These are phyloP conservation scores for Penicillium silybi DNA, from an alignment of 495 filamentous ascomycete genomes.

Conservation along the genomic window DNA sequence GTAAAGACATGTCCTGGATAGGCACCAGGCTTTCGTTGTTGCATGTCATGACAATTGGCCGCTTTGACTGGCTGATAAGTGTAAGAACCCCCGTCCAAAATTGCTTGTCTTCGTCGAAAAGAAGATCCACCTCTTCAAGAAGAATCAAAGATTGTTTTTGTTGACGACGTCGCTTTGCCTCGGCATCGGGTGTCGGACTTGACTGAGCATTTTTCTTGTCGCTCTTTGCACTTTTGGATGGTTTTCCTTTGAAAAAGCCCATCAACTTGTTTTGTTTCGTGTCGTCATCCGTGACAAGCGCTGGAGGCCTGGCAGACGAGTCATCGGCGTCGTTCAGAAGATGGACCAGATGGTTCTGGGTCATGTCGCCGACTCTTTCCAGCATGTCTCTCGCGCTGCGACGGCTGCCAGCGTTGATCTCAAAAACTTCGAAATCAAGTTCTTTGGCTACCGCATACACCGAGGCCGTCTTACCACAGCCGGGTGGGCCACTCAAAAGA, in stretches of 20 bases:
- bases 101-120: slow-evolving; percentile 91
- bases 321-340: slow-evolving; percentile 33
- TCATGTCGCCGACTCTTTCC: slow-evolving; percentile 95
- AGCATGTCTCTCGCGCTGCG: slow-evolving; percentile 86
- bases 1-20: slow-evolving; percentile 61
- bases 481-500: slow-evolving; percentile 82
- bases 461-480: slow-evolving; percentile 90
- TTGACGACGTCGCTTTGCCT: slow-evolving; percentile 44
- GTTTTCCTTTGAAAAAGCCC: slow-evolving; percentile 66
- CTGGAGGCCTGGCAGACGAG: slow-evolving; percentile 14
- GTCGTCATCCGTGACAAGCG: slow-evolving; percentile 39
- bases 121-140: slow-evolving; percentile 88
- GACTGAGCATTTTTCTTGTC: slow-evolving; percentile 13
- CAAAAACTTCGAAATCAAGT: slow-evolving; percentile 90
- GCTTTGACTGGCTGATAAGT: slow-evolving; percentile 76
- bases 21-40: slow-evolving; percentile 80
- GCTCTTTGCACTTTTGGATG: slow-evolving; percentile 27
- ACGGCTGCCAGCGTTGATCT: slow-evolving; percentile 80
- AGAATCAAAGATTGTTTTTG: slow-evolving; percentile 95
- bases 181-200: slow-evolving; percentile 10
- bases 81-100: slow-evolving; percentile 84
- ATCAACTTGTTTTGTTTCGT: slow-evolving; percentile 73
- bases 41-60: slow-evolving; percentile 93
- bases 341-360: slow-evolving; percentile 84
- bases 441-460: slow-evolving; percentile 95